Evolutionary conservation across 1,284 basidiomycete genomes (phyloP).

Genomic region (Cutaneotrichosporon sp.): DNA sequence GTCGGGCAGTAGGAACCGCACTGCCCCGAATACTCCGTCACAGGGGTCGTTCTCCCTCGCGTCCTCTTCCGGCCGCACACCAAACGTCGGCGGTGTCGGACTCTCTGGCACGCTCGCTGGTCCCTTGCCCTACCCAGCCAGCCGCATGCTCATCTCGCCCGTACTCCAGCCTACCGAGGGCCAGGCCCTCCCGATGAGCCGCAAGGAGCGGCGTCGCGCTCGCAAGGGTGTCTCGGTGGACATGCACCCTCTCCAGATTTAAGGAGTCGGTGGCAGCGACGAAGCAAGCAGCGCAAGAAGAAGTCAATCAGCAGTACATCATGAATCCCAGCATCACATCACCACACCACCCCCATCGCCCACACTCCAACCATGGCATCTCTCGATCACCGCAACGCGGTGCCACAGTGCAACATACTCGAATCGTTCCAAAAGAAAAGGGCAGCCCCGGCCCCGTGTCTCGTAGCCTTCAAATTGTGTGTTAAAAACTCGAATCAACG

Average conservation of each 20-base stretch:
- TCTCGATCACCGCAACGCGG: not conserved
- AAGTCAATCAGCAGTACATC: not conserved
- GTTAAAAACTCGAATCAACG: not conserved
- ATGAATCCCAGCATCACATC: conserved; percentile 7
- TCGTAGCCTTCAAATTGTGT: conserved; percentile 7
- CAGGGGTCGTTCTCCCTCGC: conserved; percentile 15
- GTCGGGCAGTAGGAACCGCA: conserved; percentile 13
- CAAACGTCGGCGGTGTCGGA: conserved; percentile 1
- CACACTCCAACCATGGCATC: conserved; percentile 5
- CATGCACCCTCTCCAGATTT: conserved; percentile 24
- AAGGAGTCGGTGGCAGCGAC: conserved; percentile 5
- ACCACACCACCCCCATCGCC: not conserved
- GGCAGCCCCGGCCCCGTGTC: conserved; percentile 5
- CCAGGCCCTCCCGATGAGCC: conserved; percentile 18
- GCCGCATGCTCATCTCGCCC: conserved; percentile 27
- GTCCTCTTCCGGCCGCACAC: conserved; percentile 10
- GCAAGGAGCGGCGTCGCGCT: conserved; percentile 22
- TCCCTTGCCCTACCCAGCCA: conserved; percentile 20
- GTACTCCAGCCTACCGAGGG: conserved; percentile 17
- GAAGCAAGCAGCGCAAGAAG: conserved; percentile 6
- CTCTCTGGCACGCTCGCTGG: conserved; percentile 21
- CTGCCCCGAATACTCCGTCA: conserved; percentile 17
- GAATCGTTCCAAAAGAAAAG: conserved; percentile 3
- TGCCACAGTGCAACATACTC: not conserved
- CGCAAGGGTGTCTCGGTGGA: conserved; percentile 11